Evolutionary conservation across 805 yeast species (phyloP), one percentile per base, ranked within the genome.

Genomic region (Kluyveromyces siamensis): DNA sequence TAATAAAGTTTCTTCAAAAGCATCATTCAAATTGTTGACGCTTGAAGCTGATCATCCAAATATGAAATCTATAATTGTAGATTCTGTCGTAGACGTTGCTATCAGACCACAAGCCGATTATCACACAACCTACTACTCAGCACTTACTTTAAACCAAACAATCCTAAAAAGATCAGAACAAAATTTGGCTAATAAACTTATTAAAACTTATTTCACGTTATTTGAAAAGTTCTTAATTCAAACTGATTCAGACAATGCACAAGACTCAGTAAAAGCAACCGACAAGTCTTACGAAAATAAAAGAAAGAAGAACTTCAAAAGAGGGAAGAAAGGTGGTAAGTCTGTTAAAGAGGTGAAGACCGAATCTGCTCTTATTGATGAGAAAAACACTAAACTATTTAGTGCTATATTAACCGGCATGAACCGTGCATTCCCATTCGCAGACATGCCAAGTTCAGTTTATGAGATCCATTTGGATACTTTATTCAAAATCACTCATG

Each of bases 401-500:
- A 82, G 96, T 27, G 96, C 96, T 14, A 75, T 93, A 49, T 76
- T 93, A 55, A 88, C 99, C 1, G 99, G 99, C 56, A 77, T 93
- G 50, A 93, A 93, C 65, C 85, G 99, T 69, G 90, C 98, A 0
- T 91, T 87, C 74, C 98, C 98, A 48, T 93, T 87, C 64, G 81
- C 96, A 2, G 75, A 80, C 53, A 72, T 93, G 48, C 82, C 88
- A 16, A 76, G 80, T 37, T 81, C 83, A 27, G 77, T 79, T 7
- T 87, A 83, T 61, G 79, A 80, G 54, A 72, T 77, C 52, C 97
- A 93, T 68, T 72, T 91, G 61, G 84, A 87, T 61, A 83, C 95
- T 0, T 71, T 93, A 49, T 93, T 84, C 75, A 80, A 80, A 60
- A 91, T 91, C 63, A 90, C 97, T 6, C 97, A 91, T 66, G 84